phyloP scores from a whole-genome alignment of 2,329 filamentous ascomycete genomes.

The Xylogone sp. region DNA sequence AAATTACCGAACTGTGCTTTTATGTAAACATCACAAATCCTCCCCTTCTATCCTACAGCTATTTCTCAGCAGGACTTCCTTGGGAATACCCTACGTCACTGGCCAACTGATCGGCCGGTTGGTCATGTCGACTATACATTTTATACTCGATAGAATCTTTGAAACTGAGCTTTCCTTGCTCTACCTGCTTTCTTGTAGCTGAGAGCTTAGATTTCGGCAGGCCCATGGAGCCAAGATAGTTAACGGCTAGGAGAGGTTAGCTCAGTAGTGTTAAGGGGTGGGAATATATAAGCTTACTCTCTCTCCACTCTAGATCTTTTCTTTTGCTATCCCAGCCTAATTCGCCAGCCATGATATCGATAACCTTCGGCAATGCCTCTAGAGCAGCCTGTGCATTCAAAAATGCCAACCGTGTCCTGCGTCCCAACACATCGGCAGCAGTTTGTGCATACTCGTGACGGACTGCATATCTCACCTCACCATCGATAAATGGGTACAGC shows the following conservation, averaged over 20 bases:
- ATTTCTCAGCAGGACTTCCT: constrained; percentile 16
- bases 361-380: constrained; percentile 78
- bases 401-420: constrained; percentile 82
- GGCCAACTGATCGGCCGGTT: constrained; percentile 35
- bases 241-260: constrained; percentile 39
- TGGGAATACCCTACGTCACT: constrained; percentile 17
- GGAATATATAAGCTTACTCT: constrained; percentile 44
- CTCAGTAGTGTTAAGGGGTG: neutral
- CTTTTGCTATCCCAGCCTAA: constrained; percentile 71
- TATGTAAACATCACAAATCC: neutral
- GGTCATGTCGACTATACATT: constrained; percentile 59
- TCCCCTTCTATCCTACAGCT: constrained; percentile 3
- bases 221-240: constrained; percentile 62
- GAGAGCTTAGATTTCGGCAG: constrained; percentile 57
- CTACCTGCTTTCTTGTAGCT: constrained; percentile 56
- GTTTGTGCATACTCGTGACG: constrained; percentile 90
- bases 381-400: constrained; percentile 88
- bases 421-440: constrained; percentile 81
- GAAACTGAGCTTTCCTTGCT: constrained; percentile 56
- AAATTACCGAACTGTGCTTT: neutral
- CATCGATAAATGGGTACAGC: constrained; percentile 88
- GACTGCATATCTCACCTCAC: constrained; percentile 85
- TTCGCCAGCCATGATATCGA: constrained; percentile 86
- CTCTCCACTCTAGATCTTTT: constrained; percentile 77
- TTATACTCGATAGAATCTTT: constrained; percentile 54